A percentile compares a stretch with the other conserved stretches of the same genome.
Evolutionary conservation across 768 basidiomycete species (phyloP).

Genomic region (Trametes elegans): DNA sequence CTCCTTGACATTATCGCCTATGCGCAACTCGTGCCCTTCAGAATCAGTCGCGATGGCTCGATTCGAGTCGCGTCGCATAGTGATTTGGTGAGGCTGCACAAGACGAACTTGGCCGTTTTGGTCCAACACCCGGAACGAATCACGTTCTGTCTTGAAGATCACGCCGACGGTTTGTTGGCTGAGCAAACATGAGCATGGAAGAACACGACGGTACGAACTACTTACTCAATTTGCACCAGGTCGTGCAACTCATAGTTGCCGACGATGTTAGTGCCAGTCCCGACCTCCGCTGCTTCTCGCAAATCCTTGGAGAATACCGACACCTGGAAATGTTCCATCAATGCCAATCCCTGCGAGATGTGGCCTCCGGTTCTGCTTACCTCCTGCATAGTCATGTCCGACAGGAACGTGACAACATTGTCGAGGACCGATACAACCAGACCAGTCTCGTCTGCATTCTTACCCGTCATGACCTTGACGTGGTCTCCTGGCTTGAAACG

Average conservation of each 20-base stretch:
- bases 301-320: conserved; percentile 97
- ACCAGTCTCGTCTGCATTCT: conserved; percentile 94
- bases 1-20: conserved; percentile 93
- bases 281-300: conserved; percentile 95
- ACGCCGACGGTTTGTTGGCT: conserved; percentile 94
- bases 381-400: conserved; percentile 97
- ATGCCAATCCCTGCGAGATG: not conserved
- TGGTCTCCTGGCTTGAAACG: conserved; percentile 97
- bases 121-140: conserved; percentile 93
- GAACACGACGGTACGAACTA: conserved; percentile 14
- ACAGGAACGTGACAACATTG: conserved; percentile 91
- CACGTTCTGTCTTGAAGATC: conserved; percentile 95
- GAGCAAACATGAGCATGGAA: conserved; percentile 3
- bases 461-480: conserved; percentile 96
- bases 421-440: conserved; percentile 89
- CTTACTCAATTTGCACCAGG: conserved; percentile 93
- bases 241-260: conserved; percentile 97
- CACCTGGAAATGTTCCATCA: conserved; percentile 50
- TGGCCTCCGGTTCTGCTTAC: too few species aligned
- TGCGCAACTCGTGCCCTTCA: conserved; percentile 81
- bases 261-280: conserved; percentile 84
- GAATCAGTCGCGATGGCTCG: conserved; percentile 87
- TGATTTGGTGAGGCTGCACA: conserved; percentile 93
- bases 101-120: conserved; percentile 88
- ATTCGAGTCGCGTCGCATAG: conserved; percentile 80